Base-by-base conservation (phyloP, 345 rosid genomes). In the Mallotus nudiflorus region DNA sequence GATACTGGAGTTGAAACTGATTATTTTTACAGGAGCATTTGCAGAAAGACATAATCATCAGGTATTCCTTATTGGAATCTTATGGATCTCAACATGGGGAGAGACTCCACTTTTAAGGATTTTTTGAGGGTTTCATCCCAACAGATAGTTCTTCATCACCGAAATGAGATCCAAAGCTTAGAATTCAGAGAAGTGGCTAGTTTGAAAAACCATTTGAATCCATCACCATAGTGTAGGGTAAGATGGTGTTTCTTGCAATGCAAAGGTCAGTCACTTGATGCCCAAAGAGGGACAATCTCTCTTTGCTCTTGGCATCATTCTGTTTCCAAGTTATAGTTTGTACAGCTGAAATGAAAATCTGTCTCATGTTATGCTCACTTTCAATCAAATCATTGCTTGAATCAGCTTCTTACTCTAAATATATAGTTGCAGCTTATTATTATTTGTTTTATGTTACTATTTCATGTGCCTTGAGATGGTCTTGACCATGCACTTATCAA, bases 1-100 rank as follows among this genome's bases (percentile, higher is more conserved):
- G 87, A 85, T 58, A 49, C 13, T 25, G 27, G 24, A 18, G 58
- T 59, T 53, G 35, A 74, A 73, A 66, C 14, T 27, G 11, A 45
- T 52, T 50, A 50, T 25, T 25, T 66, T 22, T 45, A 49, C 58
- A 5, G 31, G 40, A 39, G 60, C 67, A 59, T 44, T 67, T 31
- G 62, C 68, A 42, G 48, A 57, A 53, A 16, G 68, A 60, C 54
- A 35, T 27, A 22, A 54, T 22, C 37, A 20, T 35, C 52, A 9
- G 35, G 20, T 37, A 5, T 53, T 39, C 67, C 56, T 65, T 31
- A 4, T 28, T 4, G 33, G 60, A 62, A 29, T 39, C 68, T 46
- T 50, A 74, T 20, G 35, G 48, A 50, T 65, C 45, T 73, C 67
- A 40, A 29, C 54, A 11, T 33, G 1, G 11, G 20, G 55, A 53